Base-by-base conservation (phyloP, 768 basidiomycete species). In the Paxillus ammoniavirescens region DNA sequence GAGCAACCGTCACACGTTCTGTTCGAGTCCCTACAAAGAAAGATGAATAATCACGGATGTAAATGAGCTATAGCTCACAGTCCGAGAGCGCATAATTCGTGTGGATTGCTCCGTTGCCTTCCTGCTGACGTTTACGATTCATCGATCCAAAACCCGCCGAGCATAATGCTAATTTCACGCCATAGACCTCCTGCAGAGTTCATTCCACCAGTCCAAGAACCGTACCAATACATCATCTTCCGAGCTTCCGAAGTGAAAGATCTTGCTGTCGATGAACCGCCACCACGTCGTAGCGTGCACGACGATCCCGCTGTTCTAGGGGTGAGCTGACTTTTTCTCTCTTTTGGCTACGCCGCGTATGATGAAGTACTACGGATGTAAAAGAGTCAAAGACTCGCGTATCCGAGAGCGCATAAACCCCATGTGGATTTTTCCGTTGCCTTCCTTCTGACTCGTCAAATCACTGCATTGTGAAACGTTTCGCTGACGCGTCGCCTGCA, bases 161-260 rank as follows among this genome's bases (percentile, higher is more conserved):
- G 42, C 46, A 54, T 47, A 15, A 26, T 57, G 23, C 70, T 75
- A 51, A 74, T 67, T 50, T 57, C 60, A 49, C 53, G 48, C 38
- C 31, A 38, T 63, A 89, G 88, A 59, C 86, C 88, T 9, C 81
- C 84, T 38, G 70, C 79, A 33, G 86, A 93, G 68, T 94, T 84
- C 70, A 91, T 92, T 53, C 87, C 91, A 4, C 89, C 91, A 0
- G 86, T 87, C 42, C 83, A 84, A 66, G 87, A 88, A 55, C 89
- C 90, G 0, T 94, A 93, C 67, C 81, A 88, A 58, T 93, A 91
- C 71, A 93, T 94, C 71, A 89, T 94, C 58, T 94, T 94, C 73
- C 89, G 89, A 49, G 91, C 91, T 7, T 89, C 89, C 3, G 90
- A 93, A 70, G 91, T 93, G 56, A 92, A 93, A 64, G 91, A 93